Conservation (phyloP, 2,329 filamentous ascomycete genomes). For the Metarhizium rileyi region DNA sequence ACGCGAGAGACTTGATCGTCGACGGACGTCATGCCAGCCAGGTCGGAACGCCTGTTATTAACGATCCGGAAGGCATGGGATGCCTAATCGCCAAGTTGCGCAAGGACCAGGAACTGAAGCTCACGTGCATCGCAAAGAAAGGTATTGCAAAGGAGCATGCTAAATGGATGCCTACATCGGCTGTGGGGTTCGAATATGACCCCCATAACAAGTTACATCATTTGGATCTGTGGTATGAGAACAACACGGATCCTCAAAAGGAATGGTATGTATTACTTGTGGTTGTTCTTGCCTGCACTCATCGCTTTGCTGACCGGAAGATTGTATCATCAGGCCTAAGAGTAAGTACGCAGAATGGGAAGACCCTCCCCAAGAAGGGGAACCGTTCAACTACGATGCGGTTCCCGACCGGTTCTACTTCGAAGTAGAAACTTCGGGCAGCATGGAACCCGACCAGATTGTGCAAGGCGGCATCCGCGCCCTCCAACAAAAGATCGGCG, state of each 20-base stretch:
- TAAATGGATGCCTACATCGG: constrained; percentile 90
- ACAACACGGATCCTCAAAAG: constrained; percentile 55
- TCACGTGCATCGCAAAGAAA: constrained; percentile 93
- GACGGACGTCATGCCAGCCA: constrained; percentile 61
- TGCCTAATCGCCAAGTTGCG: constrained; percentile 84
- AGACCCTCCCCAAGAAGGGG: constrained; percentile 68
- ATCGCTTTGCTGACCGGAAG: too few species aligned
- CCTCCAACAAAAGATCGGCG: constrained; percentile 82
- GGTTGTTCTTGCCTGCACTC: neutral
- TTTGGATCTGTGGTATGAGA: constrained; percentile 89
- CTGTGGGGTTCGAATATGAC: constrained; percentile 95
- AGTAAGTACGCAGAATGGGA: constrained; percentile 73
- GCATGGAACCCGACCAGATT: constrained; percentile 80
- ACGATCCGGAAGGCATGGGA: constrained; percentile 71
- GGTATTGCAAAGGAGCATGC: constrained; percentile 98
- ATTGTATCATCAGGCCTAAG: constrained; percentile 72
- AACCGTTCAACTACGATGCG: constrained; percentile 85
- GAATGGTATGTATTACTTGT: constrained; percentile 60
- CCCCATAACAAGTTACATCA: constrained; percentile 93
- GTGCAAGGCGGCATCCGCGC: constrained; percentile 82
- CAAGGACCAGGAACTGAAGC: constrained; percentile 78
- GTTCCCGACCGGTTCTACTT: constrained; percentile 81
- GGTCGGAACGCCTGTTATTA: constrained; percentile 74
- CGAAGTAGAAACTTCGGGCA: constrained; percentile 83
- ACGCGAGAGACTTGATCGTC: constrained; percentile 78